These are phyloP conservation scores for Agaricales sp. DNA, from an alignment of 1,284 basidiomycete genomes.

Conservation along the genomic window DNA sequence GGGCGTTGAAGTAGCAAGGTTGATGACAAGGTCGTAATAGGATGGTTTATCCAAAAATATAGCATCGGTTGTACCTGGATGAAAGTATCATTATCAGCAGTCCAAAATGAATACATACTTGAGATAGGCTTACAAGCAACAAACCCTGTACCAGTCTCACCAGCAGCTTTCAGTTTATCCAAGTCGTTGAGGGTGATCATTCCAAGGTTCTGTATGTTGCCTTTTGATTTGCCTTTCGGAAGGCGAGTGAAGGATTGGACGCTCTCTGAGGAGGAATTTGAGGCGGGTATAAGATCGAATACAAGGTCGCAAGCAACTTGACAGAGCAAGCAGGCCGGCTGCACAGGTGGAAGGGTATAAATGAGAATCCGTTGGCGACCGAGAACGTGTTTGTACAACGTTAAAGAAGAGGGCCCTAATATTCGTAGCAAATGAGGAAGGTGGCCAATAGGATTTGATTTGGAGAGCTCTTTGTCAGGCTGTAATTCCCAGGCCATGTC, in stretches of 20 bases:
- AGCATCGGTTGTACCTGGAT: constrained; percentile 62
- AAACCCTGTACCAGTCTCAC: constrained; percentile 55
- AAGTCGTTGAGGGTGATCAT: constrained; percentile 69
- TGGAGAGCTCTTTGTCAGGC: background rate
- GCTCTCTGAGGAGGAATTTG: constrained; percentile 23
- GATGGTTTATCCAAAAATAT: constrained; percentile 70
- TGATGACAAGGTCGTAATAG: constrained; percentile 68
- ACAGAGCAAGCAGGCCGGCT: constrained; percentile 66
- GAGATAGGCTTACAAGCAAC: constrained; percentile 48
- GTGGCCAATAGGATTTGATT: constrained; percentile 44
- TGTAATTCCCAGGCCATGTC: background rate
- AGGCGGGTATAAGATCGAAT: background rate
- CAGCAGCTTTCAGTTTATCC: constrained; percentile 45
- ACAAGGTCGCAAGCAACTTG: constrained; percentile 56
- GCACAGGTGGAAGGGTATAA: constrained; percentile 67
- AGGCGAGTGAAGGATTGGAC: constrained; percentile 19
- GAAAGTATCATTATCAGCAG: background rate
- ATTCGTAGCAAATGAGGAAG: constrained; percentile 62
- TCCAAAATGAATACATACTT: background rate
- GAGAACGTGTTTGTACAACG: constrained; percentile 68
- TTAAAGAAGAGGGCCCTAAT: constrained; percentile 65
- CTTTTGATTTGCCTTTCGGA: constrained; percentile 34
- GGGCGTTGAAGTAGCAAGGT: constrained; percentile 56
- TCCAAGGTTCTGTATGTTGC: constrained; percentile 58
- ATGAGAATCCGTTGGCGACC: constrained; percentile 62